phyloP scores from a whole-genome alignment of 2,329 filamentous ascomycete genomes.

The Teratosphaeria nubilosa region DNA sequence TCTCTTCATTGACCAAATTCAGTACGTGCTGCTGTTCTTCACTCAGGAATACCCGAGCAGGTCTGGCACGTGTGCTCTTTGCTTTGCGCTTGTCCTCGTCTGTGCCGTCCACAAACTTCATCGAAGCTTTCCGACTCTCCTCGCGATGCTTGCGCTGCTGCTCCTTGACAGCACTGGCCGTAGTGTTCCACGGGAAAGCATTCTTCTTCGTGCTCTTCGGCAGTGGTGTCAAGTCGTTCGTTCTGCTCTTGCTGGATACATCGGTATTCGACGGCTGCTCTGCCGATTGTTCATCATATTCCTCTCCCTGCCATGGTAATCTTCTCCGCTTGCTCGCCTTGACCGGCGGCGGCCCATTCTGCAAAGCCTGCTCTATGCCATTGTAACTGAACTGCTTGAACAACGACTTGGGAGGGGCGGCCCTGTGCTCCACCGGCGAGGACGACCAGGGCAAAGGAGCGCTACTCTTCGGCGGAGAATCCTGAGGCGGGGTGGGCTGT shows the following conservation, averaged over 20 bases:
- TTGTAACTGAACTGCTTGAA: not conserved
- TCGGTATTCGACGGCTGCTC: conserved; percentile 9
- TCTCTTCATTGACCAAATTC: conserved; percentile 67
- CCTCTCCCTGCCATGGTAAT: conserved; percentile 5
- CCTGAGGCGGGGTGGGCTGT: conserved; percentile 20
- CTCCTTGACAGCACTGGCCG: conserved; percentile 64
- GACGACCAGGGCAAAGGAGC: conserved; percentile 59
- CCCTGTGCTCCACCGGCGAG: conserved; percentile 31
- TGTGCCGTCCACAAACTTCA: conserved; percentile 31
- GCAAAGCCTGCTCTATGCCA: conserved; percentile 2
- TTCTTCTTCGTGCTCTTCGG: conserved; percentile 17
- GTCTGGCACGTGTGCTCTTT: conserved; percentile 33
- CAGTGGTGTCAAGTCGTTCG: not conserved
- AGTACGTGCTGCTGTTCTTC: conserved; percentile 78
- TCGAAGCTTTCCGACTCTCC: conserved; percentile 46
- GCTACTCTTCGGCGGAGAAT: conserved; percentile 40
- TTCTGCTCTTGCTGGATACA: not conserved
- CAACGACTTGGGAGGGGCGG: not conserved
- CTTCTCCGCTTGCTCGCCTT: conserved; percentile 48
- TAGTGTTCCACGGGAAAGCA: conserved; percentile 58
- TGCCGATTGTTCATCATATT: conserved; percentile 3
- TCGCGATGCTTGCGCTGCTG: conserved; percentile 64
- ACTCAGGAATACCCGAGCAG: conserved; percentile 61
- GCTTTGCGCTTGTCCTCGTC: conserved; percentile 41
- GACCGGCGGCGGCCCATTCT: conserved; percentile 8